Evolutionary conservation across 352 stramenopile genomes (phyloP), one percentile per base, ranked within the genome.

Genomic region (Phytophthora kernoviae): DNA sequence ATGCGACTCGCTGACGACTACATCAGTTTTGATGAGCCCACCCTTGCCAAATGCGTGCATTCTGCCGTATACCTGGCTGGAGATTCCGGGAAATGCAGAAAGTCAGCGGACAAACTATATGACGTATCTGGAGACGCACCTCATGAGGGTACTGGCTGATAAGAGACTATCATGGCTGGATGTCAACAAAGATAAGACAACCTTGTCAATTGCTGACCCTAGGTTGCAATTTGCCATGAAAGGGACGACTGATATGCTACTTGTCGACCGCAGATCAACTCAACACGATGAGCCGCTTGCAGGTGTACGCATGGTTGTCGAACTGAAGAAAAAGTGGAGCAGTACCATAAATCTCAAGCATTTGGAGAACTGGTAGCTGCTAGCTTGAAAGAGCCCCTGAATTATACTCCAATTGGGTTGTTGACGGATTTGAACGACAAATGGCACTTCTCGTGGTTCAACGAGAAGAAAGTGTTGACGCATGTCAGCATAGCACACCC

Each of bases 371-470:
- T 48, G 4, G 37, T 57, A 33, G 9, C n/a, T 48, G 50, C 50
- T 11, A 24, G 15, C 22, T 24, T 44, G 39, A 44, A 44, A 9
- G 2, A 4, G 3, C 4, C 3, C 2, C 2, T 4, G 34, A 26
- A 10, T 44, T 44, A 15, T 24, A 24, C 39, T 44, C n/a, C n/a
- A 24, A 24, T 20, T 2, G 39, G 39, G 2, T 17, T 44, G 39
- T 9, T 44, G 6, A 24, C 39, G 2, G 15, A 44, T 24, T 24
- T 44, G 39, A 44, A 21, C 11, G n/a, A 44, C n/a, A 5, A 44
- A 2, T 44, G 39, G 40, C 9, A 58, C 27, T 58, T 49, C 27
- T 50, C 27, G 17, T 58, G 51, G 39, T 58, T 58, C 40, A 58
- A 48, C 42, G 39, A 58, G 26, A 58, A 58, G 18, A 41, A 44